A percentile compares a stretch with the other conserved stretches of the same genome.
These are phyloP conservation scores for Debaryomyces sp. DNA, from an alignment of 1,139 yeast genomes.

Conservation along the genomic window DNA sequence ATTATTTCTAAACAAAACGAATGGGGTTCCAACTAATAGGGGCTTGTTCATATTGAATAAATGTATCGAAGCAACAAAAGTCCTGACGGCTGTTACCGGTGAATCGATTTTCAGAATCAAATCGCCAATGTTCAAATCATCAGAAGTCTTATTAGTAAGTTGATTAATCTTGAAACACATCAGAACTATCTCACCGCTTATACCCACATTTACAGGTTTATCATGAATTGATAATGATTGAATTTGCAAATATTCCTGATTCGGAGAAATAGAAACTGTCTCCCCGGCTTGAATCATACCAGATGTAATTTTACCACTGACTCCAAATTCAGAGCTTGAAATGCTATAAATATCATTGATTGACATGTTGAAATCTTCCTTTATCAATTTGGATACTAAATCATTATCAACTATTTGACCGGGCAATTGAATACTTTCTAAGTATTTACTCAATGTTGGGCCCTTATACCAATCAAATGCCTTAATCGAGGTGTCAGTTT, in stretches of 20 bases:
- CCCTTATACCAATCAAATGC: slow-evolving; percentile 65
- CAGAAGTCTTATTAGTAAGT: slow-evolving; percentile 51
- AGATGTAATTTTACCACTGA: slow-evolving; percentile 72
- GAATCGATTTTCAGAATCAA: slow-evolving; percentile 57
- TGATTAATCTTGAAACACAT: slow-evolving; percentile 54
- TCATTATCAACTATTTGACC: slow-evolving; percentile 19
- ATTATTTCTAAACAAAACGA: slow-evolving; percentile 82
- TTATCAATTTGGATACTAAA: slow-evolving; percentile 24
- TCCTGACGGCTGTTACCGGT: slow-evolving; percentile 48
- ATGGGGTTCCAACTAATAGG: slow-evolving; percentile 77
- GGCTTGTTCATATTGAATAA: slow-evolving; percentile 78
- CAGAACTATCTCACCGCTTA: slow-evolving; percentile 72
- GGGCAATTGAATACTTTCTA: slow-evolving; percentile 42
- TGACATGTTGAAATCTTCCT: slow-evolving; percentile 50
- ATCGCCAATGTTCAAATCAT: slow-evolving; percentile 65
- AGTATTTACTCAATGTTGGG: slow-evolving; percentile 60
- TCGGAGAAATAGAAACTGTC: slow-evolving; percentile 62
- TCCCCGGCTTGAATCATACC: slow-evolving; percentile 84
- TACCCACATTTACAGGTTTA: slow-evolving; percentile 45
- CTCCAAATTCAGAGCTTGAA: slow-evolving; percentile 43
- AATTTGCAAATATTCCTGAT: slow-evolving; percentile 36
- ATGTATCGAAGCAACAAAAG: slow-evolving; percentile 58
- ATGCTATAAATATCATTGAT: slow-evolving; percentile 49
- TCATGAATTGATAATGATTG: slow-evolving; percentile 32
- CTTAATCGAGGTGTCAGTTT: slow-evolving; percentile 31